Percentiles rank a stretch among this genome's conserved stretches.
phyloP scores from a whole-genome alignment of 768 basidiomycete genomes.

The Lactarius vividus region DNA sequence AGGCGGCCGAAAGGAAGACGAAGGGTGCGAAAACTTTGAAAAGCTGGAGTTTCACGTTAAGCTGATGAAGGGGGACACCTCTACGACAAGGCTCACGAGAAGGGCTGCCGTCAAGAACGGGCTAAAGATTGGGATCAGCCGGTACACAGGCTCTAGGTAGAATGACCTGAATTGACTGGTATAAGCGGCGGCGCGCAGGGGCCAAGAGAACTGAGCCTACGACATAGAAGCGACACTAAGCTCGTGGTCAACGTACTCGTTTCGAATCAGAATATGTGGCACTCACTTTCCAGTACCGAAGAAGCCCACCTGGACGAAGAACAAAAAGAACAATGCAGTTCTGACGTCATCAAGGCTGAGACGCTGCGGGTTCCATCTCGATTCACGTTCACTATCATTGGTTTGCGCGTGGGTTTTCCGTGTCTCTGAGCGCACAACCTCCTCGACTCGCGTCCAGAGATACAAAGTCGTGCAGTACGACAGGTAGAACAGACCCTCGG shows the following conservation, averaged over 20 bases:
- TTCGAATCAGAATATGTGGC: background rate
- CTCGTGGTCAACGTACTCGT: background rate
- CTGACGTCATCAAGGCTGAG: conserved; percentile 55
- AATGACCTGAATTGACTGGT: conserved; percentile 82
- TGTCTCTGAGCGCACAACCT: conserved; percentile 30
- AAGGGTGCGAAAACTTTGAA: conserved; percentile 85
- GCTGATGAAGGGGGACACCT: background rate
- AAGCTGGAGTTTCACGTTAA: conserved; percentile 41
- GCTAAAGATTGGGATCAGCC: conserved; percentile 79
- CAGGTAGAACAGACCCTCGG: conserved; percentile 79
- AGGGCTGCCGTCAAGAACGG: conserved; percentile 80
- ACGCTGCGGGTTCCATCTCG: conserved; percentile 27
- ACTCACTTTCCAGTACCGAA: conserved; percentile 83
- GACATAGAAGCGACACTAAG: conserved; percentile 30
- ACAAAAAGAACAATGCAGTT: conserved; percentile 77
- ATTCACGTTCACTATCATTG: conserved; percentile 1
- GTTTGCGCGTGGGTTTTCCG: background rate
- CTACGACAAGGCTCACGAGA: conserved; percentile 44
- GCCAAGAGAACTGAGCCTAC: conserved; percentile 17
- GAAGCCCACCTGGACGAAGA: conserved; percentile 84
- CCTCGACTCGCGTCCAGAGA: conserved; percentile 68
- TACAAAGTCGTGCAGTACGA: conserved; percentile 60
- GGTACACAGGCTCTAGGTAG: conserved; percentile 85
- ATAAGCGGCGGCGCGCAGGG: background rate
- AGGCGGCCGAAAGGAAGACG: conserved; percentile 65